Evolutionary conservation across 192 early-diverging fungal species (phyloP).

Genomic region (Phlyctochytrium planicorne): DNA sequence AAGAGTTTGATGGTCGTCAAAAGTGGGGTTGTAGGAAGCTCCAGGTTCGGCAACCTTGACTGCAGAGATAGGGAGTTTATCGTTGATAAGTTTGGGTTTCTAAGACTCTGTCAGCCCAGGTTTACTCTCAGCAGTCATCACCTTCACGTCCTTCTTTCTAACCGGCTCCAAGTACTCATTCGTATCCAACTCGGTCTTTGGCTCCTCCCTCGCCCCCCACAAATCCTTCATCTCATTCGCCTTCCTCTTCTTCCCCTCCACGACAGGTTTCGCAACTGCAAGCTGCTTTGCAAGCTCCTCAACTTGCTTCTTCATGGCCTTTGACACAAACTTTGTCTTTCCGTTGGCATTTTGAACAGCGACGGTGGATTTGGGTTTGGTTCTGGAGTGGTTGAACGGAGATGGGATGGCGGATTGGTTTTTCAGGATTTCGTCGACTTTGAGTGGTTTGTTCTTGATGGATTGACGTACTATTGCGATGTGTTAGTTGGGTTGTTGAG

Average conservation of each 20-base stretch:
- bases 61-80: slow-evolving; percentile 51
- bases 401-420: slow-evolving; percentile 63
- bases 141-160: slow-evolving; percentile 42
- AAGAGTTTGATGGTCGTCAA: slow-evolving; percentile 72
- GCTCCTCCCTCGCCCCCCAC: slow-evolving; percentile 63
- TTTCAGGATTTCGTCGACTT: slow-evolving; percentile 82
- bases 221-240: slow-evolving; percentile 41
- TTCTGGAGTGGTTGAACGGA: neutral
- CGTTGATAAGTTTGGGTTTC: slow-evolving; percentile 45
- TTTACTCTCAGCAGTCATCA: neutral
- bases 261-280: slow-evolving; percentile 13
- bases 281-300: slow-evolving; percentile 45
- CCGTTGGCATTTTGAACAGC: slow-evolving; percentile 23
- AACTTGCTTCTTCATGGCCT: slow-evolving; percentile 34
- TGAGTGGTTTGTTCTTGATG: slow-evolving; percentile 46
- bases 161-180: slow-evolving; percentile 49
- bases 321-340: slow-evolving; percentile 47
- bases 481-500: neutral
- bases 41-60: slow-evolving; percentile 80
- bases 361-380: slow-evolving; percentile 25
- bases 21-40: slow-evolving; percentile 86
- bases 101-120: slow-evolving; percentile 9
- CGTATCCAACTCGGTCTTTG: slow-evolving; percentile 14
- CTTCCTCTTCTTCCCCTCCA: slow-evolving; percentile 24
- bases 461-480: slow-evolving; percentile 7